Evolutionary conservation across 345 rosid species (phyloP).

Genomic region (Draba incana): DNA sequence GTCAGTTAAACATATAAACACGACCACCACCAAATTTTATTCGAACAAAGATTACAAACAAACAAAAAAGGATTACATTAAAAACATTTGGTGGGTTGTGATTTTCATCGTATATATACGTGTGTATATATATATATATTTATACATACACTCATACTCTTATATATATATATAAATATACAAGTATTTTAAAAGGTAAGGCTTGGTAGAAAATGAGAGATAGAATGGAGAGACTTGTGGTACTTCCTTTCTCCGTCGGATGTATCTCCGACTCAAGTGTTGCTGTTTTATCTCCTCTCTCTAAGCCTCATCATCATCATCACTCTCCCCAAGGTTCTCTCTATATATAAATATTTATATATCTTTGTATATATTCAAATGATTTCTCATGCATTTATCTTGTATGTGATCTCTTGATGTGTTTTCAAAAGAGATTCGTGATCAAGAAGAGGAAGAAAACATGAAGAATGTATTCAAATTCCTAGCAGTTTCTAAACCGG

Average conservation of each 20-base stretch:
- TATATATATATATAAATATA: conserved; percentile 24
- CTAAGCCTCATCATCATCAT: conserved; percentile 39
- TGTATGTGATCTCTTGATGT: conserved; percentile 5
- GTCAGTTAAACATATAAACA: conserved; percentile 32
- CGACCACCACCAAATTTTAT: conserved; percentile 39
- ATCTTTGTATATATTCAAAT: background rate
- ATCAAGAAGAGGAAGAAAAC: conserved; percentile 55
- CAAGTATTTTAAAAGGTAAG: conserved; percentile 36
- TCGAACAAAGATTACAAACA: conserved; percentile 32
- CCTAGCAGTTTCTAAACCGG: conserved; percentile 53
- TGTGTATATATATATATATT: too few relatives aligned
- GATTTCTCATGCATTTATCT: background rate
- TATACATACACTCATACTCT: background rate
- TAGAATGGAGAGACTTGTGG: conserved; percentile 75
- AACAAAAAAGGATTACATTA: background rate
- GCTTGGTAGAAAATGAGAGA: conserved; percentile 59
- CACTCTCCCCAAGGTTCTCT: conserved; percentile 44
- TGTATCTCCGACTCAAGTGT: conserved; percentile 78
- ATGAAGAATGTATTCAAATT: conserved; percentile 52
- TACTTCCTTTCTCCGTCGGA: conserved; percentile 79
- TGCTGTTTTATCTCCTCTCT: conserved; percentile 50
- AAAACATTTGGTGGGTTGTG: conserved; percentile 41
- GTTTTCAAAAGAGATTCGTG: conserved; percentile 37
- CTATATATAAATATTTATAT: background rate
- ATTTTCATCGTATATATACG: conserved; percentile 13